Conservation (phyloP, 805 yeast genomes). For the Pichia thaimueangensis region DNA sequence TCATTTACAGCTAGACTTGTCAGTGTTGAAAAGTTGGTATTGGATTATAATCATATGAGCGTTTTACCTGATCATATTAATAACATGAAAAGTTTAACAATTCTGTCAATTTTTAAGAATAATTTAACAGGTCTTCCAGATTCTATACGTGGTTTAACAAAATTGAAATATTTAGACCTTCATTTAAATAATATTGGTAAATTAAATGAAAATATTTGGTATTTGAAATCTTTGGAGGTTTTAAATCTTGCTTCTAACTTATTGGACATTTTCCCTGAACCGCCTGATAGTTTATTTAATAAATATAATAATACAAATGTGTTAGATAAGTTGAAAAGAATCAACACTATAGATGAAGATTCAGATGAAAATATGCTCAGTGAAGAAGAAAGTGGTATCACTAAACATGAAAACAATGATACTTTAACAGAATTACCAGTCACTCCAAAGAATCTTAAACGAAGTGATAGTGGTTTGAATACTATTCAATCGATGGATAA, state of each 20-base stretch:
- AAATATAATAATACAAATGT: neutral
- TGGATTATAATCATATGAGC: constrained; percentile 79
- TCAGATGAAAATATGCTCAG: neutral
- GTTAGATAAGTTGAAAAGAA: neutral
- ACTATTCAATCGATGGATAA: neutral
- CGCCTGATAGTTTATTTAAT: constrained; percentile 28
- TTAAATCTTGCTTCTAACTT: constrained; percentile 73
- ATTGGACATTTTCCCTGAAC: constrained; percentile 53
- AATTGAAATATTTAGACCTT: constrained; percentile 63
- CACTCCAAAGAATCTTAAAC: constrained; percentile 9
- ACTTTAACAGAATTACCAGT: neutral
- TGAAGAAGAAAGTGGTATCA: neutral
- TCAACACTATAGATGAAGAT: neutral
- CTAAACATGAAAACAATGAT: constrained; percentile 1
- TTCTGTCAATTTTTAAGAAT: constrained; percentile 67
- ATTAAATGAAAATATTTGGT: constrained; percentile 65
- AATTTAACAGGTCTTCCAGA: constrained; percentile 66
- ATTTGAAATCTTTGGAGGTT: constrained; percentile 45
- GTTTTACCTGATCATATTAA: constrained; percentile 67
- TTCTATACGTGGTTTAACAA: constrained; percentile 51
- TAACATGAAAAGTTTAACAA: constrained; percentile 48
- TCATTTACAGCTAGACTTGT: constrained; percentile 61
- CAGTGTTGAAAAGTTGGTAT: constrained; percentile 60
- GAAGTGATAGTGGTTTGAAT: constrained; percentile 13
- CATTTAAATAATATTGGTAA: constrained; percentile 77